Base-by-base conservation (phyloP, 208 protist species). In the Leptomonas seymouri region DNA sequence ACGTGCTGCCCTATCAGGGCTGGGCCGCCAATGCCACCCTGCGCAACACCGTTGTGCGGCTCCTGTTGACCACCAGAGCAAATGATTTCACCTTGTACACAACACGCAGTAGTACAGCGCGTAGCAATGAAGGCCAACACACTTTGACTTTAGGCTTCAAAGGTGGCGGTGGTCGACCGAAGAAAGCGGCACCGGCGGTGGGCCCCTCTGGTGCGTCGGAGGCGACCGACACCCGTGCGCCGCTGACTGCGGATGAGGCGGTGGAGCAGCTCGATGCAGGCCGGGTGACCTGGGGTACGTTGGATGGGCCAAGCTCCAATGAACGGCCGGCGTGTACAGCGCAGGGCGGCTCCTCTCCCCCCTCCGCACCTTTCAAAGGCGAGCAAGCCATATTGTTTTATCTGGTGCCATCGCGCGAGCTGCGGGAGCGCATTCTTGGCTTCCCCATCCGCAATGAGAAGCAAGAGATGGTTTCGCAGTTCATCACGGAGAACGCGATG, bases 1-100 rank as follows among this genome's bases (percentile, higher is more conserved):
- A 96, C 57, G 58, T 93, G 8, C 48, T 93, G 9, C 87, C 91
- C 12, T 81, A 67, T 58, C 82, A 80, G 41, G 84, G 80, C 0
- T 85, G 80, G 68, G 62, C 65, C 1, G 51, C 58, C 2, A 86
- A 84, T 69, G 45, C 58, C 2, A 71, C 70, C 0, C 74, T 92
- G 63, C 84, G 80, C 57, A 63, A 81, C 48, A 81, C 78, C 20
- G 71, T 95, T 23, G 57, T 89, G 11, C 67, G 76, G 14, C 79
- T 90, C 16, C 44, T 85, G 27, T 21, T 78, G 15, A 76, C 64
- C 45, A 49, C 68, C 7, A 53, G 67, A 18, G 60, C 15, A 0
- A 23, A 20, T 0, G 51, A 74, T 28, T 42, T 74, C 28, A 56
- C 56, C 11, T 14, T 74, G 28, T 67, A 55, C 53, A 45, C 57